Evolutionary conservation across 192 early-diverging fungal genomes (phyloP).

Genomic region (Neocallimastix lanati): DNA sequence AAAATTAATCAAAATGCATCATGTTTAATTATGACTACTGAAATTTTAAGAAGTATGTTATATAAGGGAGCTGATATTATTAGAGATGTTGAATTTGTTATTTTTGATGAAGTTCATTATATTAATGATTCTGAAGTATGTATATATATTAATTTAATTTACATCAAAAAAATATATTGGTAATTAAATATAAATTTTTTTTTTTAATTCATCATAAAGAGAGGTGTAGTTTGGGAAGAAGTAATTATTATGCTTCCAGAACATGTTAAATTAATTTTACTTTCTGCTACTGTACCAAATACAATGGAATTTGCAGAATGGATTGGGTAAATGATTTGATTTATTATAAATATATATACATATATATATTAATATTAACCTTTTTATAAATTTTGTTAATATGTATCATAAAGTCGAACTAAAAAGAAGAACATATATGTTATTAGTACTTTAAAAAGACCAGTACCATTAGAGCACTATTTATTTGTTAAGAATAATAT

Average conservation of each 20-base stretch:
- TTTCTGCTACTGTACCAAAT: constrained; percentile 95
- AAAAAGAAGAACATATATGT: constrained; percentile 96
- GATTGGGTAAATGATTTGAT: constrained; percentile 73
- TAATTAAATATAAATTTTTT: no score
- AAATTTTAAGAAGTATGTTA: constrained; percentile 92
- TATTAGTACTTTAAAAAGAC: constrained; percentile 78
- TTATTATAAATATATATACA: no score
- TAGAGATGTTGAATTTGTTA: constrained; percentile 96
- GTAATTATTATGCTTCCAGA: constrained; percentile 97
- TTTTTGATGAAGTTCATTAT: constrained; percentile 99
- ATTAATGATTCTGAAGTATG: constrained; percentile 63
- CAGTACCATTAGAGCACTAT: constrained; percentile 88
- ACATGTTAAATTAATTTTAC: constrained; percentile 81
- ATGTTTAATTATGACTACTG: constrained; percentile 97
- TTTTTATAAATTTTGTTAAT: background rate
- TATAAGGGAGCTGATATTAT: constrained; percentile 92
- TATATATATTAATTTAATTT: no score
- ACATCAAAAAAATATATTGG: no score
- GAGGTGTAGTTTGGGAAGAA: constrained; percentile 98
- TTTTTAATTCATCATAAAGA: no score
- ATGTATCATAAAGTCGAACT: constrained; percentile 42
- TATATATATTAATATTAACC: no score
- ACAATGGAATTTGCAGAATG: constrained; percentile 97
- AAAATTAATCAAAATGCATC: constrained; percentile 92
- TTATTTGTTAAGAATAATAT: constrained; percentile 72